Evolutionary conservation across 495 filamentous ascomycete species (phyloP).

Genomic region (Annulohypoxylon bovei): DNA sequence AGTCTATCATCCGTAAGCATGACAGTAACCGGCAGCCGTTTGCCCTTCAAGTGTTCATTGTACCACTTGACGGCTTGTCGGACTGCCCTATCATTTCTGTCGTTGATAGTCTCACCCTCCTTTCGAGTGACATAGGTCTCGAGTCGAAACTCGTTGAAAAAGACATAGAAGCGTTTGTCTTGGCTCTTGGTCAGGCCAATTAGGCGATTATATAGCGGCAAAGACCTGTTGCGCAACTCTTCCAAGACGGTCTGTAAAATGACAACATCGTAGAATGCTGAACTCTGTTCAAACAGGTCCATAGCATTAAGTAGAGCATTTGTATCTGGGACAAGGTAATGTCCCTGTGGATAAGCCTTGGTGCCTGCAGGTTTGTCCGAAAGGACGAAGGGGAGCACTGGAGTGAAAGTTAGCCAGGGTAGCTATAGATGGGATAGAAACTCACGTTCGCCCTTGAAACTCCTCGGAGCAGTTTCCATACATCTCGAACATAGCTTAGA

Average conservation of each 20-base stretch:
- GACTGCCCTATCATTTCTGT: slow-evolving; percentile 93
- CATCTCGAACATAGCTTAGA: slow-evolving; percentile 86
- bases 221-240: slow-evolving; percentile 90
- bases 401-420: slow-evolving; percentile 37
- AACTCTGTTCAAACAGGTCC: slow-evolving; percentile 93
- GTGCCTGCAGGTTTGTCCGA: slow-evolving; percentile 88
- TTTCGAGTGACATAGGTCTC: slow-evolving; percentile 86
- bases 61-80: slow-evolving; percentile 91
- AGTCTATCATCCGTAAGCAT: slow-evolving; percentile 94
- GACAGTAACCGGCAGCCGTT: slow-evolving; percentile 77
- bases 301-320: slow-evolving; percentile 96
- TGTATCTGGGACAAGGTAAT: slow-evolving; percentile 95
- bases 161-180: slow-evolving; percentile 96
- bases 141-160: slow-evolving; percentile 96
- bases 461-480: slow-evolving; percentile 71
- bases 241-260: slow-evolving; percentile 95
- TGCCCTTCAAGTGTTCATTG: slow-evolving; percentile 76
- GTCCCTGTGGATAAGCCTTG: slow-evolving; percentile 80
- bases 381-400: slow-evolving; percentile 84
- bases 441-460: slow-evolving; percentile 80
- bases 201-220: slow-evolving; percentile 94
- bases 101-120: slow-evolving; percentile 89
- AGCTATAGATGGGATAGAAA: neutral
- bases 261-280: slow-evolving; percentile 93
- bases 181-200: slow-evolving; percentile 90